Evolutionary conservation across 2,329 filamentous ascomycete genomes (phyloP).

Genomic region (Monosporascus ibericus): DNA sequence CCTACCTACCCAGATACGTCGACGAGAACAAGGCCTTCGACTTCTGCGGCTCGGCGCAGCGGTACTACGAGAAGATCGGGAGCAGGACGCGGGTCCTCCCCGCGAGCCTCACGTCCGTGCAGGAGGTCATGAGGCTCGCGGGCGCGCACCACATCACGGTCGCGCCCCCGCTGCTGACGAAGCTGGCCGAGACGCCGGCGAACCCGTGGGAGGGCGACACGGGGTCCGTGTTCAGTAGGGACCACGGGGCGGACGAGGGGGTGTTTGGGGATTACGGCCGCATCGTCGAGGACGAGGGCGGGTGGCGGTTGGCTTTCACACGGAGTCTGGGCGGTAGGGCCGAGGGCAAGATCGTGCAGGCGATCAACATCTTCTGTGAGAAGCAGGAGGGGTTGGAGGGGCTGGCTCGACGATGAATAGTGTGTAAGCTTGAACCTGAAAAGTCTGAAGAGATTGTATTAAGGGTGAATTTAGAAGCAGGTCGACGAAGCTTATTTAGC

Average conservation of each 20-base stretch:
- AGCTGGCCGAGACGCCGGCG: constrained; percentile 34
- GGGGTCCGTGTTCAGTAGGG: constrained; percentile 19
- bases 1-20: constrained; percentile 32
- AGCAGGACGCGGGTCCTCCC: constrained; percentile 46
- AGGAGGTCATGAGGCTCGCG: constrained; percentile 53
- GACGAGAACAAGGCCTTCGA: constrained; percentile 43
- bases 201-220: constrained; percentile 25
- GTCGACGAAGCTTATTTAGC: too few relatives aligned
- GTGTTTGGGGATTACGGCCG: constrained; percentile 8
- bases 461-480: too few relatives aligned
- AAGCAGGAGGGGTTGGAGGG: constrained; percentile 47
- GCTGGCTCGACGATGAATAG: constrained; percentile 10
- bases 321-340: constrained; percentile 38
- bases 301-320: constrained; percentile 45
- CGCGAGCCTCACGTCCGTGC: constrained; percentile 49
- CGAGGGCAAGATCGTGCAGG: constrained; percentile 46
- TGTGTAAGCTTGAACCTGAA: too few relatives aligned
- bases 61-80: constrained; percentile 39
- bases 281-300: constrained; percentile 34
- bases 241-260: constrained; percentile 1
- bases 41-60: constrained; percentile 45
- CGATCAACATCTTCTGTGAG: constrained; percentile 52
- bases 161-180: constrained; percentile 43
- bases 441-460: too few relatives aligned
- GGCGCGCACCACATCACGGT: constrained; percentile 56